A percentile compares a stretch with the other conserved stretches of the same genome.
phyloP scores from a whole-genome alignment of 306 rosid species.

The Trifolium subterraneum region DNA sequence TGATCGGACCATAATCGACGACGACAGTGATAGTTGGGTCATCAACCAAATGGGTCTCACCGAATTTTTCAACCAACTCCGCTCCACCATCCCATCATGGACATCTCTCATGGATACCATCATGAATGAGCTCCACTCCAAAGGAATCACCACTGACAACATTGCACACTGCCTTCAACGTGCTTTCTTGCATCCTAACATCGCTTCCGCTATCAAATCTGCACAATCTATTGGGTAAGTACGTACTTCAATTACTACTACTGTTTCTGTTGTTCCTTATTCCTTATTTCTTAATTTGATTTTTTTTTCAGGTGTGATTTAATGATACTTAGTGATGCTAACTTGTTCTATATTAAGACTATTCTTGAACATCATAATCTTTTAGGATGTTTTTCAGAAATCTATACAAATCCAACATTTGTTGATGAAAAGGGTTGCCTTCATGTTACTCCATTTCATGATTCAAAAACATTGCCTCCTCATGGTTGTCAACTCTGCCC shows the following conservation, averaged over 20 bases:
- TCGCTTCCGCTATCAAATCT: slow-evolving; percentile 68
- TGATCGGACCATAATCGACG: slow-evolving; percentile 78
- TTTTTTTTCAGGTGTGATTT: slow-evolving; percentile 54
- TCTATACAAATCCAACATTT: slow-evolving; percentile 61
- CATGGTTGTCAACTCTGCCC: slow-evolving; percentile 74
- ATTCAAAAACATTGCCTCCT: slow-evolving; percentile 51
- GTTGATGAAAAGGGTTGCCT: slow-evolving; percentile 65
- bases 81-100: slow-evolving; percentile 69
- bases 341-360: slow-evolving; percentile 61
- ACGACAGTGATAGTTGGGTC: slow-evolving; percentile 82
- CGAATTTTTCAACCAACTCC: slow-evolving; percentile 60
- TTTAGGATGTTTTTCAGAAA: slow-evolving; percentile 65
- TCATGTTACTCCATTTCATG: slow-evolving; percentile 61
- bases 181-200: slow-evolving; percentile 57
- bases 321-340: slow-evolving; percentile 80
- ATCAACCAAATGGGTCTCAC: slow-evolving; percentile 67
- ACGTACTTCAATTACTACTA: neutral
- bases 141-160: slow-evolving; percentile 52
- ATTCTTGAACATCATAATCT: slow-evolving; percentile 70
- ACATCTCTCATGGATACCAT: slow-evolving; percentile 79
- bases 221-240: slow-evolving; percentile 56
- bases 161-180: slow-evolving; percentile 62
- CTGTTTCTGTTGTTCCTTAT: neutral
- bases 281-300: too few relatives aligned
- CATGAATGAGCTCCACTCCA: slow-evolving; percentile 71